A percentile compares a stretch with the other conserved stretches of the same genome.
Evolutionary conservation across 306 rosid species (phyloP).

Genomic region (Ammopiptanthus mongolicus): DNA sequence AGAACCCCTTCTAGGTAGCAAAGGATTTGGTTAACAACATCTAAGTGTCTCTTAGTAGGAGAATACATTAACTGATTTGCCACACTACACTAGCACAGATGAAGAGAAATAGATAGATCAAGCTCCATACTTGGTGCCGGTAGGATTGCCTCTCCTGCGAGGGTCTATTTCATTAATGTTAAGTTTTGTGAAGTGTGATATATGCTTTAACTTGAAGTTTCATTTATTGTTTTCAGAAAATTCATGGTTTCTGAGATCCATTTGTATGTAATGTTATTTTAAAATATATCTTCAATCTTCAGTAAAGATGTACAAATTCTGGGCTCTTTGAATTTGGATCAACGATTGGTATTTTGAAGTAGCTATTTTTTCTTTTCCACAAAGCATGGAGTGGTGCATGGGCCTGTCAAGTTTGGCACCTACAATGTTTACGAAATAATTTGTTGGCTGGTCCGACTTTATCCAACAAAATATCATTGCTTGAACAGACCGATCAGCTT

Average conservation of each 20-base stretch:
- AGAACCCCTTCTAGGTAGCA: too few relatives aligned
- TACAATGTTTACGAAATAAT: background rate
- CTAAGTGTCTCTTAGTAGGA: too few relatives aligned
- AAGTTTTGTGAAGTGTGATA: background rate
- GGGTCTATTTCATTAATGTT: too few relatives aligned
- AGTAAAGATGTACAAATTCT: background rate
- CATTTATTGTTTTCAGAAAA: background rate
- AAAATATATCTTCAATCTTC: background rate
- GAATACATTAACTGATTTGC: too few relatives aligned
- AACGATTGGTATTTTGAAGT: too few relatives aligned
- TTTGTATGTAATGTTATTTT: background rate
- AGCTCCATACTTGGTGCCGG: too few relatives aligned
- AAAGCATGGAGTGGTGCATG: background rate
- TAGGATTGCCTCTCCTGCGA: too few relatives aligned
- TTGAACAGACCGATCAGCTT: background rate
- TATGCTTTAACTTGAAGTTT: background rate
- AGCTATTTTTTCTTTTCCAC: too few relatives aligned
- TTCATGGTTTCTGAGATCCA: background rate
- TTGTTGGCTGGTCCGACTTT: background rate
- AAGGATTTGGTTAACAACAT: too few relatives aligned
- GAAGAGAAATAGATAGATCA: too few relatives aligned
- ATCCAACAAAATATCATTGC: background rate
- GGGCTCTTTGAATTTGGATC: too few relatives aligned
- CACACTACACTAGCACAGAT: too few relatives aligned
- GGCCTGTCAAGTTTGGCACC: background rate